A percentile compares a stretch with the other conserved stretches of the same genome.
Evolutionary conservation across 2,329 filamentous ascomycete genomes (phyloP).

Genomic region (Ambrosiella beaveri): DNA sequence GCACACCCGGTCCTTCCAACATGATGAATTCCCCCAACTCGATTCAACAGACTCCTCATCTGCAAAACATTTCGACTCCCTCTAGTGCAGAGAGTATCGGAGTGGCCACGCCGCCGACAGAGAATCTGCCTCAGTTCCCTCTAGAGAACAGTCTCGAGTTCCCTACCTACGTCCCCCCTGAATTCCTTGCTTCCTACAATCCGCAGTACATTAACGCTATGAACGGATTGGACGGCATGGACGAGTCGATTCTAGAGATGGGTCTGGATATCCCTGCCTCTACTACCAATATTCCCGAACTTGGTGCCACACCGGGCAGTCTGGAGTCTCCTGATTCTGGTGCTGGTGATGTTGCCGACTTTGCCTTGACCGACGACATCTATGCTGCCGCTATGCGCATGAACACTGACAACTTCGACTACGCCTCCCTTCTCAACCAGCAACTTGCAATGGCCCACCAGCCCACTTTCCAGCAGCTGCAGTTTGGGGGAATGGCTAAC

Average conservation of each 20-base stretch:
- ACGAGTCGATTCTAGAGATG: constrained; percentile 14
- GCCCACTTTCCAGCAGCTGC: background rate
- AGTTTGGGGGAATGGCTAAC: constrained; percentile 14
- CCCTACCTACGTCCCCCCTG: constrained; percentile 30
- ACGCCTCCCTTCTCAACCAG: constrained; percentile 22
- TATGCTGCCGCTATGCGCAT: constrained; percentile 39
- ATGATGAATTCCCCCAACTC: constrained; percentile 28
- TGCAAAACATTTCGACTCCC: constrained; percentile 46
- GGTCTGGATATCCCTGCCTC: constrained; percentile 11
- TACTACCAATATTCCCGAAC: constrained; percentile 1
- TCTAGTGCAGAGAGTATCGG: constrained; percentile 30
- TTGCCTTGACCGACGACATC: constrained; percentile 45
- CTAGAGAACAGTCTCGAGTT: constrained; percentile 26
- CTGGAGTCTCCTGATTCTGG: constrained; percentile 7
- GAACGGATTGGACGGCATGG: constrained; percentile 26
- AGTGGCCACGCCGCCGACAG: constrained; percentile 39
- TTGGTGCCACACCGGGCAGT: constrained; percentile 10
- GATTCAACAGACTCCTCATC: constrained; percentile 37
- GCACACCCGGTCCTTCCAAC: background rate
- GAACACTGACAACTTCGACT: constrained; percentile 17
- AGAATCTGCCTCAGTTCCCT: constrained; percentile 22
- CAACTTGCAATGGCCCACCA: constrained; percentile 15
- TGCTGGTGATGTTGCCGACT: constrained; percentile 34
- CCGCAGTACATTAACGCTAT: constrained; percentile 18
- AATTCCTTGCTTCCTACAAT: constrained; percentile 25